phyloP scores from a whole-genome alignment of 345 rosid genomes.

The Bretschneidera sinensis region DNA sequence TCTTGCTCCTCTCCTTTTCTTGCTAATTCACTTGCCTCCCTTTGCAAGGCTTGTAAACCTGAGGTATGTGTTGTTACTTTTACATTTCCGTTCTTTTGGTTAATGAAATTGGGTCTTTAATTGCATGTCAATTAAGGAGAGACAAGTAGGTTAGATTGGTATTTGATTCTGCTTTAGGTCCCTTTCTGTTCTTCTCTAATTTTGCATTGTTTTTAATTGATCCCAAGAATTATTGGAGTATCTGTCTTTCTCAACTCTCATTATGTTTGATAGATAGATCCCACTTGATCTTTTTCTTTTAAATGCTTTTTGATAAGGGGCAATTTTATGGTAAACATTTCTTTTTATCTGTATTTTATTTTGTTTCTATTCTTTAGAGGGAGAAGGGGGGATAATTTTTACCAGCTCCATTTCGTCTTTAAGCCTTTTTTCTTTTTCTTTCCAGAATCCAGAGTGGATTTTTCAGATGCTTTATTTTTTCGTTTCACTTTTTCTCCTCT shows the following conservation, averaged over 20 bases:
- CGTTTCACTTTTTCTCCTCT: background rate
- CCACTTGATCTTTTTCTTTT: conserved; percentile 3
- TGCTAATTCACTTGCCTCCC: conserved; percentile 73
- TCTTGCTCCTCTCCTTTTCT: conserved; percentile 41
- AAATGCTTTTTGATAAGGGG: background rate
- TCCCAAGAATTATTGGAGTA: background rate
- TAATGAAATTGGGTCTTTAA: no score
- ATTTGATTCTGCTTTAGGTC: no score
- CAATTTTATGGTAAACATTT: background rate
- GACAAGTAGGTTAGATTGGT: no score
- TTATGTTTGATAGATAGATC: conserved; percentile 21
- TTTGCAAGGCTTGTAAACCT: conserved; percentile 86
- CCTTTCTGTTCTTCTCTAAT: no score
- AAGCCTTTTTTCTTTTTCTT: background rate
- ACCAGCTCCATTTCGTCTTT: background rate
- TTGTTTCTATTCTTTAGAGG: background rate
- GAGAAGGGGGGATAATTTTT: background rate
- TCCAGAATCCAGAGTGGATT: conserved; percentile 1
- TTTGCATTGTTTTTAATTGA: background rate
- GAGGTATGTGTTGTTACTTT: conserved; percentile 48
- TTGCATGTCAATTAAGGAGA: no score
- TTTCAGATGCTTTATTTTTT: background rate
- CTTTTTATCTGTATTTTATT: background rate
- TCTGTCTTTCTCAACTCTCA: conserved; percentile 16
- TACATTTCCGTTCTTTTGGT: background rate